Conservation (phyloP, 2,329 filamentous ascomycete species). For the Emmonsia crescens region DNA sequence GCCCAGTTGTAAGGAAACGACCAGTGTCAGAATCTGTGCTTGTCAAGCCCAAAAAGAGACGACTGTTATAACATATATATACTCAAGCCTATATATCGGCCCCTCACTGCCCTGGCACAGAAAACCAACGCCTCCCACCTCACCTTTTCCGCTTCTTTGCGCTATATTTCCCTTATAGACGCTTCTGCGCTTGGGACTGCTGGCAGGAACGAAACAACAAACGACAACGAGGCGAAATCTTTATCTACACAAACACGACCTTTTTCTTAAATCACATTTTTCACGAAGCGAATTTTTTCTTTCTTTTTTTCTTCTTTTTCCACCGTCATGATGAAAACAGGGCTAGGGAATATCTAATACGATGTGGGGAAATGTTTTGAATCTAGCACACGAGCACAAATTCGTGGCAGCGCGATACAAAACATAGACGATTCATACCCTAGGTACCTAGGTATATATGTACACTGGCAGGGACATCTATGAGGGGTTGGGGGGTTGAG, state of each 20-base stretch:
- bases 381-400: not conserved
- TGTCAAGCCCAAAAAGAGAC: slow-evolving; percentile 23
- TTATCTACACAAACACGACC: no score
- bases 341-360: no score
- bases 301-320: no score
- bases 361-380: no score
- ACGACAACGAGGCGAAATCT: not conserved
- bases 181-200: no score
- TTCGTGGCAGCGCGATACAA: not conserved
- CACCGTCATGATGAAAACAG: no score
- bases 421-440: not conserved
- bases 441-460: not conserved
- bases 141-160: not conserved
- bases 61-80: slow-evolving; percentile 6
- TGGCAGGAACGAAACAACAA: not conserved
- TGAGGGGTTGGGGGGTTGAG: not conserved
- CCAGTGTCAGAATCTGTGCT: slow-evolving; percentile 21
- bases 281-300: no score
- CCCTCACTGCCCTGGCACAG: not conserved
- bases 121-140: not conserved
- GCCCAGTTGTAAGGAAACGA: slow-evolving; percentile 19
- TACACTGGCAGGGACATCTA: not conserved
- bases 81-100: not conserved
- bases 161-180: no score
- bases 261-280: no score